These are phyloP conservation scores for Colletotrichum ledebouriae DNA, from an alignment of 2,329 filamentous ascomycete genomes.

Conservation along the genomic window DNA sequence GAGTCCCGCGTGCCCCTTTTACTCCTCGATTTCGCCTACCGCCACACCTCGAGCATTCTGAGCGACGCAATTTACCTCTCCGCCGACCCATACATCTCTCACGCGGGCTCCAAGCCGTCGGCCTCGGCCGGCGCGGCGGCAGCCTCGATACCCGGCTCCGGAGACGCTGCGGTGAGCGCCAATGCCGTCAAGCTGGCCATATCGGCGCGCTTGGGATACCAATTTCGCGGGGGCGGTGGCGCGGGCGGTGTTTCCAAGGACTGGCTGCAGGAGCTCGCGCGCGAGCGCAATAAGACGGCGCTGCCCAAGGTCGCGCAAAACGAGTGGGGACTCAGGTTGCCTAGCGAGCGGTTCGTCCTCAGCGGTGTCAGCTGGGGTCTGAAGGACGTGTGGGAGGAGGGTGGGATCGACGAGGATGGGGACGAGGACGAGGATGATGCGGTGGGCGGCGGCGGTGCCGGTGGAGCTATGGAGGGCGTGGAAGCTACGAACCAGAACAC, in stretches of 20 bases:
- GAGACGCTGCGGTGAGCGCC: conserved; percentile 71
- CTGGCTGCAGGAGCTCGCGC: conserved; percentile 81
- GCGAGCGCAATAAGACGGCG: conserved; percentile 76
- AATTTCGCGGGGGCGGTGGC: conserved; percentile 71
- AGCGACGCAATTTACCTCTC: conserved; percentile 78
- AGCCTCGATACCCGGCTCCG: conserved; percentile 55
- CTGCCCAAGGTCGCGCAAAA: conserved; percentile 73
- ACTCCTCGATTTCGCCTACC: conserved; percentile 88
- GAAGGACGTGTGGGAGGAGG: conserved; percentile 69
- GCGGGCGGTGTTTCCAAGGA: conserved; percentile 76
- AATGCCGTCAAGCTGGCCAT: conserved; percentile 82
- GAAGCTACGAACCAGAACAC: conserved; percentile 55
- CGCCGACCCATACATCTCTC: conserved; percentile 75
- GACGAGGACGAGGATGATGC: conserved; percentile 58
- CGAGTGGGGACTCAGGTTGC: conserved; percentile 77
- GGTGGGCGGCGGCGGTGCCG: conserved; percentile 58
- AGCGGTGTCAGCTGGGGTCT: conserved; percentile 76
- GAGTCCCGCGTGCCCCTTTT: conserved; percentile 86
- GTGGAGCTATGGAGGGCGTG: conserved; percentile 64
- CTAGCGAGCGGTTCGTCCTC: conserved; percentile 77
- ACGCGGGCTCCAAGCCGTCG: conserved; percentile 66
- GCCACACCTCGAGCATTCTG: conserved; percentile 80
- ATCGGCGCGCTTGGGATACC: conserved; percentile 74
- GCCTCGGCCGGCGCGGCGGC: conserved; percentile 64
- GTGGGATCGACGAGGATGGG: conserved; percentile 56